A percentile compares a stretch with the other conserved stretches of the same genome.
These are phyloP conservation scores for Gonapodya prolifera DNA, from an alignment of 192 early-diverging fungal genomes.

Conservation along the genomic window DNA sequence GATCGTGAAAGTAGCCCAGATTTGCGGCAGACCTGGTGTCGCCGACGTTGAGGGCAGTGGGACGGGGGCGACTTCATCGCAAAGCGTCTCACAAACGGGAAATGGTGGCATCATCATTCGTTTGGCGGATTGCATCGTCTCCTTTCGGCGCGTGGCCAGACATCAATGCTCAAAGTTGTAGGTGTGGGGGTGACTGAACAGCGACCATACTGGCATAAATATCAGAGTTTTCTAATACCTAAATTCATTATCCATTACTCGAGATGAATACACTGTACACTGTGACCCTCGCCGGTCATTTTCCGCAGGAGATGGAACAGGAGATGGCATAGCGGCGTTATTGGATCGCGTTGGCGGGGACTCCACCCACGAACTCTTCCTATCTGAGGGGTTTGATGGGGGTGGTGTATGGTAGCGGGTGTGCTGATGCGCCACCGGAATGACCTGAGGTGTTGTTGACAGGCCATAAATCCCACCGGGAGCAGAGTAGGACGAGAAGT, in stretches of 20 bases:
- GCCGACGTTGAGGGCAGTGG: not conserved
- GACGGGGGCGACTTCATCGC: not conserved
- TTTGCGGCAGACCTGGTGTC: constrained; percentile 57
- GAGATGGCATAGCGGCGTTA: not conserved
- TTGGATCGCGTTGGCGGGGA: not conserved
- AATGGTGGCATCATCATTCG: constrained; percentile 82
- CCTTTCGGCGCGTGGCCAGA: not conserved
- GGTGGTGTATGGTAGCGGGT: not conserved
- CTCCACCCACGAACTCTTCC: not conserved
- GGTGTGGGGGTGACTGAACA: too few relatives aligned
- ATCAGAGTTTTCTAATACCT: not conserved
- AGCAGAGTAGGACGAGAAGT: not conserved
- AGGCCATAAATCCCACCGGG: not conserved
- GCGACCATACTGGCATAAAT: too few relatives aligned
- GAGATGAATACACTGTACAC: not conserved
- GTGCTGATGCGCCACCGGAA: not conserved
- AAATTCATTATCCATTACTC: not conserved
- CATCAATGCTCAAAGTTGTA: not conserved
- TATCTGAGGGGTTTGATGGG: not conserved
- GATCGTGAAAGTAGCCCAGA: constrained; percentile 71
- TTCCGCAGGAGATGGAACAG: not conserved
- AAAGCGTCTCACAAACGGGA: constrained; percentile 52
- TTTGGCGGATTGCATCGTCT: constrained; percentile 67
- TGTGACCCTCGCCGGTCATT: not conserved
- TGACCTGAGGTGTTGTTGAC: not conserved